Evolutionary conservation across 2,329 filamentous ascomycete species (phyloP).

Genomic region (Domatiomyces catenatus): DNA sequence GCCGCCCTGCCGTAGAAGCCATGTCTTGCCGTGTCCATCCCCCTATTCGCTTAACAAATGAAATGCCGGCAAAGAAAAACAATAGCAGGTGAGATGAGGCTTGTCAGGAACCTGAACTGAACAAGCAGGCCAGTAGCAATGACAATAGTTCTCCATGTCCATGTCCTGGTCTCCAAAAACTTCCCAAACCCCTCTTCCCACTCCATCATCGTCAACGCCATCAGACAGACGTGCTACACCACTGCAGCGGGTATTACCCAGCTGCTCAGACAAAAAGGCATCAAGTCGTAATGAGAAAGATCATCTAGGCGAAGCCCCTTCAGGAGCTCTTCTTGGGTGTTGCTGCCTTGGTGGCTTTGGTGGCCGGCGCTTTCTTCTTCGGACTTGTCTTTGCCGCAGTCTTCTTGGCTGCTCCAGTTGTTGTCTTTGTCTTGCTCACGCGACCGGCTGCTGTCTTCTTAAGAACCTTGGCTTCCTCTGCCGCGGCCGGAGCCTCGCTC

Average conservation of each 20-base stretch:
- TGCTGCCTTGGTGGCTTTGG: slow-evolving; percentile 28
- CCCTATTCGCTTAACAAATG: neutral
- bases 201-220: neutral
- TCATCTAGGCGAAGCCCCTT: neutral
- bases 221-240: neutral
- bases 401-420: slow-evolving; percentile 32
- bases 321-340: slow-evolving; percentile 22
- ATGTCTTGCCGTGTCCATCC: neutral
- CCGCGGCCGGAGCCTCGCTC: slow-evolving; percentile 46
- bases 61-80: neutral
- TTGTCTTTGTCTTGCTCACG: slow-evolving; percentile 51
- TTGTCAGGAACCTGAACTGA: neutral
- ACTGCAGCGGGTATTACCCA: neutral
- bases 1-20: neutral
- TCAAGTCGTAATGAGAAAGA: neutral
- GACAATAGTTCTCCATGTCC: neutral
- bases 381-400: slow-evolving; percentile 31
- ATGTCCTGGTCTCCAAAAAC: neutral
- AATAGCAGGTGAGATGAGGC: neutral
- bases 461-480: slow-evolving; percentile 54
- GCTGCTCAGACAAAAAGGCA: neutral
- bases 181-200: neutral
- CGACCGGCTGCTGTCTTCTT: slow-evolving; percentile 77
- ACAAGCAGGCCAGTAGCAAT: neutral
- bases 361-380: slow-evolving; percentile 30